Base-by-base conservation (phyloP, 1,284 basidiomycete species). In the Cryptococcus sp. region DNA sequence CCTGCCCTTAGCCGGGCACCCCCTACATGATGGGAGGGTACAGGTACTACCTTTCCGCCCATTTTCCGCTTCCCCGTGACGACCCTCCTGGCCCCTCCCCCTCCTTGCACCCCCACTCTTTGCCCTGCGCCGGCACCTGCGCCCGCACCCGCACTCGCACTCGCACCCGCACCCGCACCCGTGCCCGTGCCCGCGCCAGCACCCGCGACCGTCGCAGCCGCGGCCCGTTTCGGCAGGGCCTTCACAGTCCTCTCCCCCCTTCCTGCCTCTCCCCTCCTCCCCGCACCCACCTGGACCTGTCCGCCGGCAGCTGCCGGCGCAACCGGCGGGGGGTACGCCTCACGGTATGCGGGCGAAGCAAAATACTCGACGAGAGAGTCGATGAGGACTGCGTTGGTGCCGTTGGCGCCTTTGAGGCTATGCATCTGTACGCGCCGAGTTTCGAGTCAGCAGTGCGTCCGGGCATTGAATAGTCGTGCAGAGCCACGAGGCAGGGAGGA, bases 381-480 rank as follows among this genome's bases (percentile, higher is more conserved):
- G 16, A 72, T 57, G 2, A 76, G 54, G 9, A 61, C 60, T 11
- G 67, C 64, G 0, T 68, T 68, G 44, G 67, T 69, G 36, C 68
- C 67, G 48, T 74, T 76, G 23, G 73, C 72, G 2, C 73, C 73
- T 60, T 71, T 73, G 23, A 76, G 60, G 15, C 69, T 67, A 49
- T 76, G 68, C 4, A 70, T 68, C 73, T 74, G 33, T 7, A 8
- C 15, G 11, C 20, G 24, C 3, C 48, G n/a, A n/a, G n/a, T n/a
- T n/a, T n/a, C n/a, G n/a, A n/a, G 20, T 40, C 23, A 42, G 38
- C 21, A 7, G 40, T 43, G 40, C 12, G 18, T 4, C 12, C 43
- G 2, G 12, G 13, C 12, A 20, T 16, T 18, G 20, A 33, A 33
- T 33, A 33, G 28, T 33, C 42, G 7, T 6, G 42, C n/a, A 45